These are phyloP conservation scores for Lodderomyces parapsilosis DNA, from an alignment of 1,139 yeast genomes.

Conservation along the genomic window DNA sequence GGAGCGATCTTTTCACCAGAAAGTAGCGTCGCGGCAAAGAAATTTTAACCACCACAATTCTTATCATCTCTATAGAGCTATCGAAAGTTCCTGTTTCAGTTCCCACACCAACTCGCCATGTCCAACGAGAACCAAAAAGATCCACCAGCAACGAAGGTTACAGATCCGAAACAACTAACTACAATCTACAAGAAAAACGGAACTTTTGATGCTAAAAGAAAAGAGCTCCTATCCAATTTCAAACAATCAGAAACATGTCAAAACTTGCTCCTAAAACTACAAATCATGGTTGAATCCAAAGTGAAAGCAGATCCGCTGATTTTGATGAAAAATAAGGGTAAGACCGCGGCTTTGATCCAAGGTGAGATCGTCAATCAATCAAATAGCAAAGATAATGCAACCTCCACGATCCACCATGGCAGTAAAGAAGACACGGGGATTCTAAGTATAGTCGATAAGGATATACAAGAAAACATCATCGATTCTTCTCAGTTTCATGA, in stretches of 20 bases:
- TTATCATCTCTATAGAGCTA: too few relatives aligned
- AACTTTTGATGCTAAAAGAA: conserved; percentile 48
- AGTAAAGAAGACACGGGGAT: conserved; percentile 15
- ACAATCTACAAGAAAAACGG: conserved; percentile 51
- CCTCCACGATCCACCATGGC: background rate
- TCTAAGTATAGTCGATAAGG: conserved; percentile 43
- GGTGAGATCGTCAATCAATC: conserved; percentile 32
- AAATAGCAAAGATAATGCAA: background rate
- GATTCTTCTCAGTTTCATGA: conserved; percentile 44
- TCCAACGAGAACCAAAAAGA: conserved; percentile 1
- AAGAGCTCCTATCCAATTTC: conserved; percentile 43
- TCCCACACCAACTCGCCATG: background rate
- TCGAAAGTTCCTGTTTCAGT: too few relatives aligned
- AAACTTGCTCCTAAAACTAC: conserved; percentile 40
- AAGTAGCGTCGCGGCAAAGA: too few relatives aligned
- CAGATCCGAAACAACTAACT: conserved; percentile 42
- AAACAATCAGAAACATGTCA: conserved; percentile 42
- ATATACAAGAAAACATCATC: conserved; percentile 45
- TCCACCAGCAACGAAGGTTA: conserved; percentile 5
- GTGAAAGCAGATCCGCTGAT: conserved; percentile 50
- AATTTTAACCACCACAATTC: too few relatives aligned
- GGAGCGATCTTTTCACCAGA: too few relatives aligned
- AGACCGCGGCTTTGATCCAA: conserved; percentile 53
- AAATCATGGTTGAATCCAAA: conserved; percentile 45
- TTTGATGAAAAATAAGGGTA: conserved; percentile 49